phyloP scores from a whole-genome alignment of 305 asterid species.

The Coffea humblotiana region DNA sequence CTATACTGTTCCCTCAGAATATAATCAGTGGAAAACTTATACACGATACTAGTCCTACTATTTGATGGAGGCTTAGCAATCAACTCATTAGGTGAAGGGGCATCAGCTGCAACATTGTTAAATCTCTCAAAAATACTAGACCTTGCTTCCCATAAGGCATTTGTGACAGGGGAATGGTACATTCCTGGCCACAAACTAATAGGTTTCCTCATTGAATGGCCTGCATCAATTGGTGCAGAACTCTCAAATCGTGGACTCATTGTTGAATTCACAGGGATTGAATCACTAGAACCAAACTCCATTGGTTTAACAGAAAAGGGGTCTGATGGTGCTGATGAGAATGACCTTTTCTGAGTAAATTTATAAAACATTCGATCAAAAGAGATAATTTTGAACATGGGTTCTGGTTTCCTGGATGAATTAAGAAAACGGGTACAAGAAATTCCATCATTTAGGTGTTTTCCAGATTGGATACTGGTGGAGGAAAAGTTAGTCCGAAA shows the following conservation, averaged over 20 bases:
- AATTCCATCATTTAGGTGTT: conserved; percentile 2
- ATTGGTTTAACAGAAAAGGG: conserved; percentile 12
- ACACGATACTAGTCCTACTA: conserved; percentile 67
- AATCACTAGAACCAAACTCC: conserved; percentile 22
- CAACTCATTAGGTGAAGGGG: conserved; percentile 42
- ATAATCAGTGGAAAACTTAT: conserved; percentile 69
- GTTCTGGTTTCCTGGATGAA: conserved; percentile 16
- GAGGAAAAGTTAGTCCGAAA: neutral
- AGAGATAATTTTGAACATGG: conserved; percentile 20
- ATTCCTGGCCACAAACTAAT: conserved; percentile 84
- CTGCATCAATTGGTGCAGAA: conserved; percentile 67
- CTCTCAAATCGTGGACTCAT: conserved; percentile 30
- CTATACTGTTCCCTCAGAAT: conserved; percentile 80
- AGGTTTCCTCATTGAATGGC: conserved; percentile 77
- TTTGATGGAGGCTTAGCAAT: conserved; percentile 51
- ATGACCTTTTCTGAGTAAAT: conserved; percentile 34
- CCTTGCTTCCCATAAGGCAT: conserved; percentile 92
- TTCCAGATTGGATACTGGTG: neutral
- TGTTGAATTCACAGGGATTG: conserved; percentile 30
- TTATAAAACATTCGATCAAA: conserved; percentile 13
- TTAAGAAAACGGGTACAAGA: conserved; percentile 23
- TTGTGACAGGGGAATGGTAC: conserved; percentile 88
- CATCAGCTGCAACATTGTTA: conserved; percentile 25
- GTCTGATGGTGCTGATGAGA: conserved; percentile 44
- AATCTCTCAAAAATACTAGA: conserved; percentile 52